A percentile compares a stretch with the other conserved stretches of the same genome.
phyloP scores from a whole-genome alignment of 208 protist genomes.

The Angomonas deanei region DNA sequence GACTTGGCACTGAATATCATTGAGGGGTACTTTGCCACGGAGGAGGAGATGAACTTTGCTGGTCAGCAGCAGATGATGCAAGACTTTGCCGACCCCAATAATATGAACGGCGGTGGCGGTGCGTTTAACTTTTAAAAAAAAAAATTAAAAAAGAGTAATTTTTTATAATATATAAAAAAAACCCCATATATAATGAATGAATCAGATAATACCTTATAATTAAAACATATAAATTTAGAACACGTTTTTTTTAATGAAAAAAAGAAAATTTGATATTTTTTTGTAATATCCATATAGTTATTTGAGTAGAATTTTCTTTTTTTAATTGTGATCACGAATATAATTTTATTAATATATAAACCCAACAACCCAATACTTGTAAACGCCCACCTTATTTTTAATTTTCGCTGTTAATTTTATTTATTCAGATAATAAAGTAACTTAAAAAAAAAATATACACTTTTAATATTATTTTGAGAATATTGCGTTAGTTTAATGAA shows the following conservation, averaged over 20 bases:
- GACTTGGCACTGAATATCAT: slow-evolving; percentile 90
- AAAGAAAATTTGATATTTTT: too few relatives aligned
- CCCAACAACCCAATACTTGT: too few relatives aligned
- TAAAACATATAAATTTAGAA: too few relatives aligned
- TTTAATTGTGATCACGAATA: not conserved
- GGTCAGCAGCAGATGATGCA: slow-evolving; percentile 11
- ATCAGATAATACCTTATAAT: too few relatives aligned
- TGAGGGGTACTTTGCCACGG: slow-evolving; percentile 78
- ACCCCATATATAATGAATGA: not conserved
- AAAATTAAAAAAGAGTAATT: not conserved
- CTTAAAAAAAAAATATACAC: not conserved
- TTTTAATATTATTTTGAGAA: too few relatives aligned
- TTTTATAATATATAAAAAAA: not conserved
- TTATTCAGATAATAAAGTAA: not conserved
- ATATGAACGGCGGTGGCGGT: not conserved
- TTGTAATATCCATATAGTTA: too few relatives aligned
- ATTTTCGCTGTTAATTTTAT: not conserved
- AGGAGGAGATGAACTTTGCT: slow-evolving; percentile 32
- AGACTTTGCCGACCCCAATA: not conserved
- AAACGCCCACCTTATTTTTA: not conserved
- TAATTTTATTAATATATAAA: not conserved
- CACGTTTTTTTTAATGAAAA: too few relatives aligned
- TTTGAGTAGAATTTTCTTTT: not conserved
- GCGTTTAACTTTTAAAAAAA: not conserved
- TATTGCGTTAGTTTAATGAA: too few relatives aligned